Evolutionary conservation across 345 rosid species (phyloP).

Genomic region (Gossypium sturtianum): DNA sequence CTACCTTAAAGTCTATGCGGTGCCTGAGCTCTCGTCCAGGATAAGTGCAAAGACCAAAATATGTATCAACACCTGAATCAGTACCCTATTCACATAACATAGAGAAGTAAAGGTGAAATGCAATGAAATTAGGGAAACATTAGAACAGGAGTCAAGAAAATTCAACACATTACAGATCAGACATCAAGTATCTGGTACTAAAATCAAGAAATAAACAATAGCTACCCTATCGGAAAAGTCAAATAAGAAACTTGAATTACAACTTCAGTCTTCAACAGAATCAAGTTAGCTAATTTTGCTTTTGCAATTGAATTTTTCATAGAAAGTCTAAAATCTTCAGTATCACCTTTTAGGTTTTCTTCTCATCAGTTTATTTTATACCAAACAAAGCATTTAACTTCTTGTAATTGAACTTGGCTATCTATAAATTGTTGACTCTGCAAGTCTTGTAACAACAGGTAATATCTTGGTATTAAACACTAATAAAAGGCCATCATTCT

Average conservation of each 20-base stretch:
- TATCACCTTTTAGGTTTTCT: background rate
- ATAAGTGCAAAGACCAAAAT: constrained; percentile 82
- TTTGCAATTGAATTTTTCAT: background rate
- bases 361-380: background rate
- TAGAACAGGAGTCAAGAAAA: background rate
- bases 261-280: background rate
- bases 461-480: background rate
- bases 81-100: constrained; percentile 45
- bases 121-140: background rate
- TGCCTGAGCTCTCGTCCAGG: constrained; percentile 79
- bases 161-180: background rate
- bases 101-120: background rate
- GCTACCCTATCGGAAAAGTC: background rate
- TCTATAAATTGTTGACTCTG: background rate
- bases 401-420: background rate
- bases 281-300: background rate
- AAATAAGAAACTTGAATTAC: background rate
- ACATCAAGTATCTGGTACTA: background rate
- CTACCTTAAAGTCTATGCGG: constrained; percentile 89
- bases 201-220: background rate
- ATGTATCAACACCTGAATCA: constrained; percentile 90
- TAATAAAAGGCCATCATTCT: background rate
- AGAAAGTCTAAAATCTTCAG: background rate
- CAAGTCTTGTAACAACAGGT: background rate
- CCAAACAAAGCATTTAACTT: background rate